Evolutionary conservation across 805 yeast species (phyloP), one percentile per base, ranked within the genome.

Genomic region (Saturnispora besseyi): DNA sequence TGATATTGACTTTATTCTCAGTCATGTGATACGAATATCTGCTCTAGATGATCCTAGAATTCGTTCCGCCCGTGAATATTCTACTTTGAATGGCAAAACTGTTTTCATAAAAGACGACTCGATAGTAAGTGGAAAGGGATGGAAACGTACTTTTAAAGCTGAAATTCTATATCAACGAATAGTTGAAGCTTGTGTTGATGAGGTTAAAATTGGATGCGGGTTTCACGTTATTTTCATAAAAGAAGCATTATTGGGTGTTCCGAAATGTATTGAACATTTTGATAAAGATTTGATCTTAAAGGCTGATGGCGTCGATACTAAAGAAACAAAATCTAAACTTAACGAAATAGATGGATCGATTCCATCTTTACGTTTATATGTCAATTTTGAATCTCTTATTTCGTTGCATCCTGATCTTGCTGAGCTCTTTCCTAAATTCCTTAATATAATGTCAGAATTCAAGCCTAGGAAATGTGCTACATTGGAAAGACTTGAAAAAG

Each of bases 181-280:
- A 36, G 72, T 82, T 55, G 63, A 67, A 11, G 75, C 78, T 15
- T 82, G 81, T 58, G 75, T 80, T 49, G 77, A 76, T 42, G 82
- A 81, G 62, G 71, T 83, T 42, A 78, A 81, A 7, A 72, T 73
- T 45, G 82, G 82, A 0, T 67, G 77, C 42, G 65, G 68, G 50
- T 79, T 82, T 59, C 73, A 82, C 62, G 53, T 85, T 2, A 68
- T 84, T 42, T 71, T 73, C 53, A 74, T 87, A 6, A 82, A 81
- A 42, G 73, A 69, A 44, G 77, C 88, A 2, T 56, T 84, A 41
- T 56, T 71, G 4, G 84, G 85, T 0, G 54, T 58, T 3, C 66
- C 72, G 13, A 56, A 60, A 28, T 32, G 21, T 12, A 13, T 13
- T 5, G 13, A 26, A 6, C 28, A 29, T 32, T 34, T 21, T 26